Conservation (phyloP, 257 asterid species). For the Forsythia viridissima region DNA sequence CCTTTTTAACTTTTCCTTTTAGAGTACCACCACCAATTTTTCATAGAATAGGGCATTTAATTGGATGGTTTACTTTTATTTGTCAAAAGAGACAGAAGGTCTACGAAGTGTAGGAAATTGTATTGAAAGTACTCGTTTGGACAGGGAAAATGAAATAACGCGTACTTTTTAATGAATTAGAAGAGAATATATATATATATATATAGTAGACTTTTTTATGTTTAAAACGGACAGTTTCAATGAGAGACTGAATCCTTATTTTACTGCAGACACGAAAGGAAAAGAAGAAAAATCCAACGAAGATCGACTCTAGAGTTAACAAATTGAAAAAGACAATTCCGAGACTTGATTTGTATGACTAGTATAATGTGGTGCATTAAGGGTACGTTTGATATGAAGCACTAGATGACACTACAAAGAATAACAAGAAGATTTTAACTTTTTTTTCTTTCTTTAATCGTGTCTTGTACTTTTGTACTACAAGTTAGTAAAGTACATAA, state of each 20-base stretch:
- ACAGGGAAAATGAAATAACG: too few relatives aligned
- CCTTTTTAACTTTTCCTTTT: not conserved
- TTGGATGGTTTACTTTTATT: not conserved
- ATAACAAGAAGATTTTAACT: not conserved
- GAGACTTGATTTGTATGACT: not conserved
- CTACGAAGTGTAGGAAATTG: not conserved
- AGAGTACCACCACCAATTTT: conserved; percentile 7
- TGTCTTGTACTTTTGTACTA: not conserved
- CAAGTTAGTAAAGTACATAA: conserved; percentile 35
- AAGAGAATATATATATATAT: too few relatives aligned
- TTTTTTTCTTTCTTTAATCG: conserved; percentile 18
- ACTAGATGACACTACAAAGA: not conserved
- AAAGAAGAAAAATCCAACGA: not conserved
- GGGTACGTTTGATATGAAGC: not conserved
- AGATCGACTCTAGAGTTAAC: not conserved
- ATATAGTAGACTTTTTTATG: too few relatives aligned
- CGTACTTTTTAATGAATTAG: too few relatives aligned
- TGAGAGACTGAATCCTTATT: too few relatives aligned
- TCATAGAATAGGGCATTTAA: conserved; percentile 6
- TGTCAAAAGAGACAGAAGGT: not conserved
- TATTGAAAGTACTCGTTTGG: too few relatives aligned
- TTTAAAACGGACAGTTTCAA: too few relatives aligned
- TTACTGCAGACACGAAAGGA: too few relatives aligned
- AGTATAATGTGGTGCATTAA: not conserved
- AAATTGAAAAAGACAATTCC: not conserved